Evolutionary conservation across 352 stramenopile species (phyloP).

Genomic region (Globisporangium nunn): DNA sequence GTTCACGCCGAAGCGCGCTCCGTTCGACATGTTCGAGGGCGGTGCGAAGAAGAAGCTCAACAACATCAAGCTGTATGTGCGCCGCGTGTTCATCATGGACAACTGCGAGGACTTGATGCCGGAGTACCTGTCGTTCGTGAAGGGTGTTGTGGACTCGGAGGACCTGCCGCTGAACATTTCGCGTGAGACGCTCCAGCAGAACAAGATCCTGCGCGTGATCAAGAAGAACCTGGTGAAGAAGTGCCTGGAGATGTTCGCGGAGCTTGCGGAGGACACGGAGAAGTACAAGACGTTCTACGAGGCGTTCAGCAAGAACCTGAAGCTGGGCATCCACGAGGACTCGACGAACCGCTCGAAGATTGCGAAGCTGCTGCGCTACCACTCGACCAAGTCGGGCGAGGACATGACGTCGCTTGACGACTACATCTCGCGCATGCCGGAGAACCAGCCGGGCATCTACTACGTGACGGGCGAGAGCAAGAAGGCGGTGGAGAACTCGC

Average conservation of each 20-base stretch:
- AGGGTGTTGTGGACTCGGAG: constrained; percentile 99
- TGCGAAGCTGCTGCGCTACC: constrained; percentile 98
- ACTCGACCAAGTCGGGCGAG: constrained; percentile 98
- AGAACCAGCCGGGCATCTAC: constrained; percentile 98
- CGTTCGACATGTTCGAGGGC: constrained; percentile 99
- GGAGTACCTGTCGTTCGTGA: constrained; percentile 98
- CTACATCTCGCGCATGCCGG: constrained; percentile 96
- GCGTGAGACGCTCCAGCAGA: constrained; percentile 99
- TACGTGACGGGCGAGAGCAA: constrained; percentile 99
- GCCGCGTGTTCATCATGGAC: constrained; percentile 99
- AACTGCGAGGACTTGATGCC: constrained; percentile 99
- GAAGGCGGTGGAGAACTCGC: constrained; percentile 98
- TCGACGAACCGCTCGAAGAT: constrained; percentile 99
- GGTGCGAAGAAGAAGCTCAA: constrained; percentile 99
- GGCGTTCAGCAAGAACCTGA: constrained; percentile 99
- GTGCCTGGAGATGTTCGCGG: constrained; percentile 98
- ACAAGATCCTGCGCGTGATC: constrained; percentile 99
- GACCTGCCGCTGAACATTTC: constrained; percentile 99
- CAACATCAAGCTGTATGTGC: constrained; percentile 99
- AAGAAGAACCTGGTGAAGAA: constrained; percentile 99
- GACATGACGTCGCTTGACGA: constrained; percentile 97
- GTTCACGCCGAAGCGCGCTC: constrained; percentile 97
- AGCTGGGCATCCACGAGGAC: constrained; percentile 99
- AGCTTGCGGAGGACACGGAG: constrained; percentile 96
- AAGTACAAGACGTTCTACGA: constrained; percentile 99